Evolutionary conservation across 331 rosid genomes (phyloP), one percentile per base, ranked within the genome.

Genomic region (Arachis monticola): DNA sequence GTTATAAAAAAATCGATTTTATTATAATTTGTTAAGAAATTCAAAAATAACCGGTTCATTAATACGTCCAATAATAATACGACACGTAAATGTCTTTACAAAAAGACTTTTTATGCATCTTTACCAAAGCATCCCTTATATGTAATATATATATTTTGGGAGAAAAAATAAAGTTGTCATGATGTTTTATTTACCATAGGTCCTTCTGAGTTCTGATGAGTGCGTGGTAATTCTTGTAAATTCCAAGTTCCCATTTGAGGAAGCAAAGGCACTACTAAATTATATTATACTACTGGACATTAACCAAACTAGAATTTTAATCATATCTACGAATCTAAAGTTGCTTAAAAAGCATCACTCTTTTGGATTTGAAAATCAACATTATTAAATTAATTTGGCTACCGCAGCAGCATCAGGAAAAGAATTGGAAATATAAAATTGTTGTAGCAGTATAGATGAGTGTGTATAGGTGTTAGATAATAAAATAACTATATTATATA

Each of bases 201-300:
- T 70, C 32, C 7, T 63, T 73, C 30, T 79, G 38, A 60, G 52
- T 38, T 5, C 41, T 38, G 4, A 38, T 38, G 41, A 38, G 1
- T 38, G 41, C 41, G 41, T 67, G 72, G 47, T 62, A 69, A 60
- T 68, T 67, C 44, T 46, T 69, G n/a, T 46, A 46, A 73, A 67
- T 73, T 67, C 32, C 17, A n/a, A 76, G 55, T 64, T 75, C 60
- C 75, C 74, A 67, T 74, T 51, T 73, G 44, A 73, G 85, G 65
- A 63, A 75, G 72, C 62, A 83, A 70, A 80, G 73, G 60, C 59
- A 59, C 42, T 30, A 63, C 61, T 67, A 75, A 32, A 50, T 30
- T 70, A 64, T 50, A 80, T 7, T 42, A 27, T 27, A 38, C 70
- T 48, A 52, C 44, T 56, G 52, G 74, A 74, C 32, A 45, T 51